Base-by-base conservation (phyloP, 306 rosid species). In the Pachyrhizus erosus region DNA sequence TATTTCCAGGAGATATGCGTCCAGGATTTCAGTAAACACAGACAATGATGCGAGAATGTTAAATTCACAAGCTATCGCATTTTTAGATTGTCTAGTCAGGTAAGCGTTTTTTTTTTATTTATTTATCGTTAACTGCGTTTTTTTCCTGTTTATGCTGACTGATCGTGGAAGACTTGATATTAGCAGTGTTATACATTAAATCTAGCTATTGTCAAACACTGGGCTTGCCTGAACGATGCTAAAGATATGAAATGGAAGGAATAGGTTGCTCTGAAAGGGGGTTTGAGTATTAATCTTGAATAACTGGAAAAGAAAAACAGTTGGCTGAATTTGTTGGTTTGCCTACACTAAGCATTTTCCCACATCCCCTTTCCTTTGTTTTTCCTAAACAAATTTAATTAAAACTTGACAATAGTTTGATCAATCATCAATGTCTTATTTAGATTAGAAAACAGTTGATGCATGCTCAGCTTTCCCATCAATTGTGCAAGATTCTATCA, bases 71-170 rank as follows among this genome's bases (percentile, higher is more conserved):
- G 97, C 90, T 82, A 84, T 80, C 4, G 15, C 84, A 67, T 88
- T 93, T 65, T 65, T 95, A 29, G 87, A 85, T 81, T 86, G 69
- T 80, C 76, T 95, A 80, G 85, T 95, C 54, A 69, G 96, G 99
- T 95, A 86, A 86, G 78, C 49, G 33, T 82, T 73, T 33, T 7
- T 20, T 14, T 43, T 52, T 1, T 57, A 42, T 45, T 76, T 70
- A 52, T 46, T 2, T 31, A 29, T 45, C 26, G 6, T 80, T 11
- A 60, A 60, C 66, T 60, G n/a, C 10, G 0, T 10, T 57, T 60
- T 70, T 70, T 61, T 7, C 34, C 26, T 65, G 13, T 52, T 64
- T 78, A 8, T 17, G 72, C 37, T 14, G 40, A 42, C 58, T 52
- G 57, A 33, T 20, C 34, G 40, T 33, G 45, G 45, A 46, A 23